Evolutionary conservation across 2,329 filamentous ascomycete genomes (phyloP), one percentile per base, ranked within the genome.

Genomic region (Fusarium xylarioides): DNA sequence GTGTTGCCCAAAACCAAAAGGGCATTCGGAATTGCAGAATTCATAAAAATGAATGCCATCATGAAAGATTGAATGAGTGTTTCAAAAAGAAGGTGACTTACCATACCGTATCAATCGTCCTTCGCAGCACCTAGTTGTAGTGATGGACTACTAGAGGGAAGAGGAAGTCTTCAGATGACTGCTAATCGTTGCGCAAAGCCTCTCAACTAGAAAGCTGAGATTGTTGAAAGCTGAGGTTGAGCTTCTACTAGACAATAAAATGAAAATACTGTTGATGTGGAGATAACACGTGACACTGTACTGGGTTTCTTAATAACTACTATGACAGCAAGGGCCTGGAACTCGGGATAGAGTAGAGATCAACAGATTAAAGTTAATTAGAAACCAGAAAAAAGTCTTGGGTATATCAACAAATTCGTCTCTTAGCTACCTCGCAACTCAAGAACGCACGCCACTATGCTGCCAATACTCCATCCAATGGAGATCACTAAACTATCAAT

Each of bases 11-110:
- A 67, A 67, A 67, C 72, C 68, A 69, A 68, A 62, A 68, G 57
- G 78, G 74, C 74, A 75, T 82, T 86, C 79, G 81, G 84, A 82
- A 85, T 86, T 86, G 84, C 84, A 86, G 84, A 86, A 86, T 85
- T 84, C 84, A 81, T 78, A 78, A 74, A 75, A 77, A 82, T 80
- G 78, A 81, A 82, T 79, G 68, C 63, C 81, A 82, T 82, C 81
- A 82, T 81, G 58, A 66, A 67, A 56, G 32, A 37, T 72, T 53
- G 37, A 44, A 21, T 19, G 15, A 23, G 43, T 60, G 50, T 38
- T 35, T 28, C 55, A 38, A 58, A 35, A 54, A 32, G 52, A 65
- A 35, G 32, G 50, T 1, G 38, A 66, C 74, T 70, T 76, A 77
- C 75, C 65, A 47, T 34, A 50, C 21, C 28, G 38, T 59, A 15